A percentile compares a stretch with the other conserved stretches of the same genome.
Evolutionary conservation across 805 yeast species (phyloP).

Genomic region (Saccharomyces eubayanus): DNA sequence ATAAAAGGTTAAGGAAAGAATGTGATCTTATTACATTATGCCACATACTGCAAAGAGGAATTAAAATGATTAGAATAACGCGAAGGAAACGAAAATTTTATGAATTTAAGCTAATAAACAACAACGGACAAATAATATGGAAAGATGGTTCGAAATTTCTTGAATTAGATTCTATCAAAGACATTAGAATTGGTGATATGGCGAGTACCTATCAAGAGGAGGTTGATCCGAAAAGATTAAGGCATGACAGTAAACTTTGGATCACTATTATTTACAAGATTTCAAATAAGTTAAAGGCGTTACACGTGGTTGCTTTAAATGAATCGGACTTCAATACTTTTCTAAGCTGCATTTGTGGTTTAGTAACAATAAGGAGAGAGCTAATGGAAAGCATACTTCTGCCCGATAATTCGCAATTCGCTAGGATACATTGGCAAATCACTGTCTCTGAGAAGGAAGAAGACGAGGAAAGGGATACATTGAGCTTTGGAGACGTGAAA

Average conservation of each 20-base stretch:
- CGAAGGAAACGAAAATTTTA: constrained; percentile 23
- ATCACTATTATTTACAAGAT: constrained; percentile 66
- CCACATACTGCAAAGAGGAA: constrained; percentile 14
- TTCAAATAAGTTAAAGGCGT: constrained; percentile 58
- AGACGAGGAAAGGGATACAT: constrained; percentile 29
- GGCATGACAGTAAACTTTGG: constrained; percentile 65
- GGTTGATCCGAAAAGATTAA: constrained; percentile 38
- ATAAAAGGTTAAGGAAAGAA: neutral
- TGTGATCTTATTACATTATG: constrained; percentile 7
- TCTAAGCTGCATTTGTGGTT: constrained; percentile 44
- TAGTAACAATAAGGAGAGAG: constrained; percentile 51
- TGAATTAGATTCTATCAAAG: constrained; percentile 29
- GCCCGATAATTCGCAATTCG: constrained; percentile 51
- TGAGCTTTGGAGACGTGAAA: constrained; percentile 60
- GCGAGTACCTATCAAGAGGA: constrained; percentile 75
- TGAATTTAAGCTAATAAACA: constrained; percentile 16
- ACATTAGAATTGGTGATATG: constrained; percentile 45
- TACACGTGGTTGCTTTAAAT: constrained; percentile 65
- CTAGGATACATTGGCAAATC: constrained; percentile 55
- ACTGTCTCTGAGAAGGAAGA: constrained; percentile 34
- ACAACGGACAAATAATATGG: constrained; percentile 22
- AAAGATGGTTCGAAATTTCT: constrained; percentile 22
- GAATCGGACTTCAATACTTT: constrained; percentile 46
- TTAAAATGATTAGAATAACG: constrained; percentile 23
- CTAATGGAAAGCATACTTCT: constrained; percentile 55